phyloP scores from a whole-genome alignment of 352 stramenopile species.

The Phytophthora macrochlamydospora region DNA sequence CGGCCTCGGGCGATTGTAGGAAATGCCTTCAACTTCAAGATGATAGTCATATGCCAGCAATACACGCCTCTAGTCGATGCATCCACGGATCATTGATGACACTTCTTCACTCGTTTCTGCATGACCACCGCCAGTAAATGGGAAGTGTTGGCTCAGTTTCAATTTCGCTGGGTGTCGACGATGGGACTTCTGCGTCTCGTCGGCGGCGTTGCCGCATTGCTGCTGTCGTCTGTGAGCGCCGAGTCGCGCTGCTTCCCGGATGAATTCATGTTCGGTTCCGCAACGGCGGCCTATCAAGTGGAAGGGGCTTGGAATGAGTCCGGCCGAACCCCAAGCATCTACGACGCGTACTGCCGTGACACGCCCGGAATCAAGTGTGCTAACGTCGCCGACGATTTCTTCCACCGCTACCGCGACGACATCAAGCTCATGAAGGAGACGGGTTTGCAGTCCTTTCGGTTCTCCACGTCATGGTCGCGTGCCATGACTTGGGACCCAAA shows the following conservation, averaged over 20 bases:
- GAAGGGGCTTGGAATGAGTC: slow-evolving; percentile 85
- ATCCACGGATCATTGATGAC: slow-evolving; percentile 33
- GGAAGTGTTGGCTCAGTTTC: slow-evolving; percentile 11
- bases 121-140: not conserved
- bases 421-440: slow-evolving; percentile 91
- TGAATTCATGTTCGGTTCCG: slow-evolving; percentile 82
- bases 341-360: slow-evolving; percentile 87
- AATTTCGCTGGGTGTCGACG: slow-evolving; percentile 6
- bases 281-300: slow-evolving; percentile 91
- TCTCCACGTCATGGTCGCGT: slow-evolving; percentile 92
- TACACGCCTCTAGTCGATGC: slow-evolving; percentile 10
- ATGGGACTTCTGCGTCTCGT: slow-evolving; percentile 14
- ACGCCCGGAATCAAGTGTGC: slow-evolving; percentile 76
- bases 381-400: slow-evolving; percentile 92
- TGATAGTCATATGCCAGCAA: not conserved
- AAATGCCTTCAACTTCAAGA: slow-evolving; percentile 6
- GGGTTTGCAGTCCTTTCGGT: slow-evolving; percentile 92
- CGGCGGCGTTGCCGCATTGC: slow-evolving; percentile 4
- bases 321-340: slow-evolving; percentile 85
- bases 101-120: not conserved
- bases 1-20: not conserved
- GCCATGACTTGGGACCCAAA: slow-evolving; percentile 82
- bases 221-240: not conserved
- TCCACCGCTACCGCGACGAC: slow-evolving; percentile 90
- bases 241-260: slow-evolving; percentile 42